Conservation (phyloP, 2,329 filamentous ascomycete genomes). For the Trichoderma sp. region DNA sequence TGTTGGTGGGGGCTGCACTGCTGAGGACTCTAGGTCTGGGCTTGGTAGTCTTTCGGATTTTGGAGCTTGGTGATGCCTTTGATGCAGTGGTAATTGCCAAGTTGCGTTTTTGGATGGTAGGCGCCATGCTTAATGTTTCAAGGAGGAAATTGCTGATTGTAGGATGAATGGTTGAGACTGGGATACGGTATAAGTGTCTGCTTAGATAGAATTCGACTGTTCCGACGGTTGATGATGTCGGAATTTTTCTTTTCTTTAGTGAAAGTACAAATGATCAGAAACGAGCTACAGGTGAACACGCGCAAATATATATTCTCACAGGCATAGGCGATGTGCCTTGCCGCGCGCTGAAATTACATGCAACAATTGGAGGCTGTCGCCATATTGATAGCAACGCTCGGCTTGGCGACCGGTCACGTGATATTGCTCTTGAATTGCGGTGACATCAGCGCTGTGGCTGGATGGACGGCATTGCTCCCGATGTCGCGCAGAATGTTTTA, state of each 20-base stretch:
- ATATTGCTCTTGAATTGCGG: neutral
- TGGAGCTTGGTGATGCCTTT: neutral
- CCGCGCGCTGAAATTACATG: neutral
- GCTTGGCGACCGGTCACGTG: slow-evolving; percentile 31
- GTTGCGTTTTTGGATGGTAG: slow-evolving; percentile 24
- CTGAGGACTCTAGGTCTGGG: neutral
- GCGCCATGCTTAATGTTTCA: neutral
- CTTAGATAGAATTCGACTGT: neutral
- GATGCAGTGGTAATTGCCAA: neutral
- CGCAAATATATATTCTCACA: slow-evolving; percentile 7
- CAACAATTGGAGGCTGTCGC: slow-evolving; percentile 5
- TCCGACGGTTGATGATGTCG: neutral
- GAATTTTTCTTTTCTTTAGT: neutral
- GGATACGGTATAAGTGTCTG: neutral
- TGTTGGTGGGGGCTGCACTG: neutral
- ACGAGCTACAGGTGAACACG: neutral
- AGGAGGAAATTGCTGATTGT: neutral
- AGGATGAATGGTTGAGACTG: neutral
- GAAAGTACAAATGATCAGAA: neutral
- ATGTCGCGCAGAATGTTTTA: neutral
- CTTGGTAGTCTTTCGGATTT: neutral
- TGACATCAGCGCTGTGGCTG: slow-evolving; percentile 20
- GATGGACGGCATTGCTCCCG: neutral
- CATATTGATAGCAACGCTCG: slow-evolving; percentile 34
- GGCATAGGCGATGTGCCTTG: neutral